phyloP scores from a whole-genome alignment of 345 rosid genomes.

The Salix dunnii region DNA sequence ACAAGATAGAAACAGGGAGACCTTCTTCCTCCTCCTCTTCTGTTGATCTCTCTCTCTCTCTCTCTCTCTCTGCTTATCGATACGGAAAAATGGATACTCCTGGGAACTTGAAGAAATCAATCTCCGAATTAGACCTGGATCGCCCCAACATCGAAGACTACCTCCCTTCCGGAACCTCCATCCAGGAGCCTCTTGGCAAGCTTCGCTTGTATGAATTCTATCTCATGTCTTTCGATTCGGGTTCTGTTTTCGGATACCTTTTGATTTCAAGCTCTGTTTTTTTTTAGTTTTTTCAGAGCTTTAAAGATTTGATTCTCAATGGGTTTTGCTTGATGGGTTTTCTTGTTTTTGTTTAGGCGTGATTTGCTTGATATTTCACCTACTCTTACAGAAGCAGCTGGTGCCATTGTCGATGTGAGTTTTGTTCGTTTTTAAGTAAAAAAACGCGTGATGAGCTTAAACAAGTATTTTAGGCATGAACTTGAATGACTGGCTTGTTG shows the following conservation, averaged over 20 bases:
- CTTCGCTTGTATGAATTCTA: conserved; percentile 57
- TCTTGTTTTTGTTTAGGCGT: conserved; percentile 39
- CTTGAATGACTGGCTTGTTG: neutral
- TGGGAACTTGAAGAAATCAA: conserved; percentile 50
- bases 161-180: conserved; percentile 88
- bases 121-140: conserved; percentile 83
- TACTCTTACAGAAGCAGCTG: conserved; percentile 90
- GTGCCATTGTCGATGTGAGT: conserved; percentile 92
- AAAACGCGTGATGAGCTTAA: neutral
- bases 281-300: neutral
- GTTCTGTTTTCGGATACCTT: neutral
- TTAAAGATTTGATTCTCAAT: neutral
- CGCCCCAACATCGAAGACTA: conserved; percentile 89
- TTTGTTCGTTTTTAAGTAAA: conserved; percentile 6
- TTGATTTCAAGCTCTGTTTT: neutral
- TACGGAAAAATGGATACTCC: conserved; percentile 13
- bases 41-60: neutral
- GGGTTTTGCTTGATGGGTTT: neutral
- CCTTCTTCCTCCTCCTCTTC: neutral
- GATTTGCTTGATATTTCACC: conserved; percentile 94
- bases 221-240: neutral
- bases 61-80: neutral
- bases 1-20: neutral
- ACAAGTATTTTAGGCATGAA: neutral
- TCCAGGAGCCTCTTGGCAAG: conserved; percentile 77